Percentiles rank a stretch among this genome's conserved stretches.
These are phyloP conservation scores for Haplosporangium gracile DNA, from an alignment of 192 early-diverging fungal species.

Conservation along the genomic window DNA sequence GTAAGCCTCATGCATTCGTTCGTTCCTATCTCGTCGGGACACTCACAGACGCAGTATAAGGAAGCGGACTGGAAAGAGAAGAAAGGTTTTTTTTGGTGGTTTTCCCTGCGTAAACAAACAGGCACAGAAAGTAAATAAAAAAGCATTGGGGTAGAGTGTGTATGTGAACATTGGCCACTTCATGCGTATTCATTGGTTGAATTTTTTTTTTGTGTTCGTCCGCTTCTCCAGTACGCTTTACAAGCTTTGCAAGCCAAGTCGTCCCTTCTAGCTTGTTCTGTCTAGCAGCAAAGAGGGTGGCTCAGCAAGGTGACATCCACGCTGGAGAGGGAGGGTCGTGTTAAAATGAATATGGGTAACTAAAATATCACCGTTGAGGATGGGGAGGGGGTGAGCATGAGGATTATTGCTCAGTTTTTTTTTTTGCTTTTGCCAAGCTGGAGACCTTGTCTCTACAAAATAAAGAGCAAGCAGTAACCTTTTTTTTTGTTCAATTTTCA, in stretches of 20 bases:
- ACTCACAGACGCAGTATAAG: not conserved
- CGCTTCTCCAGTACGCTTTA: no score
- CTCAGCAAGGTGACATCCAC: not conserved
- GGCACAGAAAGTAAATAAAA: slow-evolving; percentile 1
- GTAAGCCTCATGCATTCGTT: not conserved
- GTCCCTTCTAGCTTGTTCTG: not conserved
- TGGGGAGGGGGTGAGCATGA: not conserved
- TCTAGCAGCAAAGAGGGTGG: not conserved
- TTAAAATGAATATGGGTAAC: not conserved
- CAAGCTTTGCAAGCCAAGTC: not conserved
- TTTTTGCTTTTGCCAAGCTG: not conserved
- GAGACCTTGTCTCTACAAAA: not conserved
- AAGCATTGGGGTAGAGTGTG: not conserved
- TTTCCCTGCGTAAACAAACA: not conserved
- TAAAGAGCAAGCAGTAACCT: not conserved
- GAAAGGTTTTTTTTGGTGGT: not conserved
- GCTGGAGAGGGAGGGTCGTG: not conserved
- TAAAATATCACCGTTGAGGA: not conserved
- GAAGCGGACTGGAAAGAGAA: not conserved
- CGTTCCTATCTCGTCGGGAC: not conserved
- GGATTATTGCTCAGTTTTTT: not conserved
- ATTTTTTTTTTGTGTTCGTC: not conserved
- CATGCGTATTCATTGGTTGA: not conserved
- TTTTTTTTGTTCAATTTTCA: not conserved
- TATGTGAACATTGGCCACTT: not conserved